Conservation (phyloP, 2,329 filamentous ascomycete genomes). For the Tolypocladium capitatum region DNA sequence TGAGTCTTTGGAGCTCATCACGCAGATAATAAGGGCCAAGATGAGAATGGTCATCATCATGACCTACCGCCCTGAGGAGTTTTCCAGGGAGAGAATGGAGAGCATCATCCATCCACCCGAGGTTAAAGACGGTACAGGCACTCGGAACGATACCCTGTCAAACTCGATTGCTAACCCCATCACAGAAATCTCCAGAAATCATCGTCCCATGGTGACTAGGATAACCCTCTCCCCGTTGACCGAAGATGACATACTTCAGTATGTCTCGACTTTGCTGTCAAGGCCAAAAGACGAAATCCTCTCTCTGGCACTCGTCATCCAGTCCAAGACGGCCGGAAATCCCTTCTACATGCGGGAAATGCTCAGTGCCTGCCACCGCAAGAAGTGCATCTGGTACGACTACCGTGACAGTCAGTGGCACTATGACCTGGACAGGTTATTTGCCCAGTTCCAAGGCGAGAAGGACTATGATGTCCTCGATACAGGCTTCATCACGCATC, state of each 20-base stretch:
- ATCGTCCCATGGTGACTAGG: constrained; percentile 48
- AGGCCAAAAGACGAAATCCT: constrained; percentile 58
- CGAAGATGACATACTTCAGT: constrained; percentile 70
- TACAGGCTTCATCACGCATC: constrained; percentile 67
- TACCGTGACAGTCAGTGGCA: constrained; percentile 74
- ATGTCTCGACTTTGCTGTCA: constrained; percentile 71
- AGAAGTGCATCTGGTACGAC: constrained; percentile 81
- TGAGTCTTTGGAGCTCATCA: constrained; percentile 73
- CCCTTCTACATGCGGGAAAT: constrained; percentile 88
- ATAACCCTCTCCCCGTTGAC: constrained; percentile 60
- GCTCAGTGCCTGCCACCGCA: constrained; percentile 73
- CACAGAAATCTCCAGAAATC: constrained; percentile 28
- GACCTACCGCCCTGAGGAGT: constrained; percentile 58
- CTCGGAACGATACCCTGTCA: not conserved
- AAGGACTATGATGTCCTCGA: constrained; percentile 69
- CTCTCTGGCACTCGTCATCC: constrained; percentile 69
- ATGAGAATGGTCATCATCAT: constrained; percentile 74
- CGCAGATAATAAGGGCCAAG: constrained; percentile 63
- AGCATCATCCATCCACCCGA: constrained; percentile 40
- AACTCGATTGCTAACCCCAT: constrained; percentile 8
- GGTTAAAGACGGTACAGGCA: constrained; percentile 30
- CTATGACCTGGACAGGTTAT: constrained; percentile 74
- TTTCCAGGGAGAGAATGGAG: constrained; percentile 41
- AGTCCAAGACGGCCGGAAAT: constrained; percentile 80
- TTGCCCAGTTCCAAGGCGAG: constrained; percentile 69